Conservation (phyloP, 805 yeast species). For the Hanseniaspora guilliermondii region DNA sequence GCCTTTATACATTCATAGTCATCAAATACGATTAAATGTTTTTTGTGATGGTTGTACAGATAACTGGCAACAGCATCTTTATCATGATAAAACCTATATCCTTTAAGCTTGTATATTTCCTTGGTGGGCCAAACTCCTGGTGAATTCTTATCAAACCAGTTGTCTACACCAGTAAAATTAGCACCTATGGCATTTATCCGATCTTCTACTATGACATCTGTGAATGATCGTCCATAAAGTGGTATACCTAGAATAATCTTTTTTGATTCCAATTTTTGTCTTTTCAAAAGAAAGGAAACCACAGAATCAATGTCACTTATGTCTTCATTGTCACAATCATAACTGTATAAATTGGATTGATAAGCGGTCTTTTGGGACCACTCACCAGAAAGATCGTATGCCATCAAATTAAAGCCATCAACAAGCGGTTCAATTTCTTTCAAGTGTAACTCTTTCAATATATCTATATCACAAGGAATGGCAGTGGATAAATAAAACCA, state of each 20-base stretch:
- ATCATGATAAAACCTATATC: constrained; percentile 32
- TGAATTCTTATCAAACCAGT: constrained; percentile 32
- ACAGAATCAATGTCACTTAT: constrained; percentile 36
- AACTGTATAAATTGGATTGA: constrained; percentile 51
- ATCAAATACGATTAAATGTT: constrained; percentile 53
- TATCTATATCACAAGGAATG: constrained; percentile 51
- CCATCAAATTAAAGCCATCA: constrained; percentile 75
- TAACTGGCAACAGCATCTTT: constrained; percentile 40
- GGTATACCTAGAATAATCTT: constrained; percentile 81
- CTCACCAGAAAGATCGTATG: constrained; percentile 74
- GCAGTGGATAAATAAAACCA: constrained; percentile 55
- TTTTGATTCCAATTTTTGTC: constrained; percentile 31
- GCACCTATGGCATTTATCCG: constrained; percentile 25
- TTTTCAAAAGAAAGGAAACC: constrained; percentile 32
- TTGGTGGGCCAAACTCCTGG: constrained; percentile 45
- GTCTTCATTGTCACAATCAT: constrained; percentile 19
- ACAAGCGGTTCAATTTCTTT: constrained; percentile 45
- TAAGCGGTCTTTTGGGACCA: constrained; percentile 55
- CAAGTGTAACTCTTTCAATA: constrained; percentile 35
- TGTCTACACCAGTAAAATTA: constrained; percentile 34
- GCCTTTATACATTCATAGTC: constrained; percentile 36
- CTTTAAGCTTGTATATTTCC: constrained; percentile 32
- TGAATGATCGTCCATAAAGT: constrained; percentile 56
- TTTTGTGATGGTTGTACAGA: constrained; percentile 32
- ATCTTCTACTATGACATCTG: constrained; percentile 29